Evolutionary conservation across 2,329 filamentous ascomycete genomes (phyloP).

Genomic region (Aspergillus quadricinctus): DNA sequence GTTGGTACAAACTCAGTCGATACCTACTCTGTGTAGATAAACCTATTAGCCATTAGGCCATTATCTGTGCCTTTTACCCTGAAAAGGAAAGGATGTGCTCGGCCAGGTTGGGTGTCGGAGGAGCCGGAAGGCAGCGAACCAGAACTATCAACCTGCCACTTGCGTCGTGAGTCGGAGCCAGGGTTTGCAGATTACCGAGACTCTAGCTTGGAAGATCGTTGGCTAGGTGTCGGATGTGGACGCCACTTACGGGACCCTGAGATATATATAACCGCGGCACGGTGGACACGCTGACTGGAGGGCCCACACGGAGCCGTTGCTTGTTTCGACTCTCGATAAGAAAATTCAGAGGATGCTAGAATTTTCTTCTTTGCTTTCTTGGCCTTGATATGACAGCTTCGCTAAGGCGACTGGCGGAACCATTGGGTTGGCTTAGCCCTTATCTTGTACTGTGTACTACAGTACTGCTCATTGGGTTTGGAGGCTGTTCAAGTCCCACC

Average conservation of each 20-base stretch:
- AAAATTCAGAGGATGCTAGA: not conserved
- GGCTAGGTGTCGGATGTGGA: not conserved
- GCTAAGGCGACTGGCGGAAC: not conserved
- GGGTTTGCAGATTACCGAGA: not conserved
- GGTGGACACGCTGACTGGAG: not conserved
- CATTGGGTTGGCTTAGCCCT: not conserved
- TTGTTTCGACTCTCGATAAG: not conserved
- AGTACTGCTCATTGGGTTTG: too few relatives aligned
- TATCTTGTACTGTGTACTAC: not conserved
- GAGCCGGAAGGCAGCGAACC: too few relatives aligned
- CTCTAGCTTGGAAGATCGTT: not conserved
- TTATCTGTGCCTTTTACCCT: too few relatives aligned
- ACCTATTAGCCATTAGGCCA: too few relatives aligned
- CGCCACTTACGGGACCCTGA: not conserved
- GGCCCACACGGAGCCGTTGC: not conserved
- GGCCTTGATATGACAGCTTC: not conserved
- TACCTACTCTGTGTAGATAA: too few relatives aligned
- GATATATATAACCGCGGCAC: not conserved
- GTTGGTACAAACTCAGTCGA: not conserved
- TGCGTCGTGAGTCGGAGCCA: not conserved
- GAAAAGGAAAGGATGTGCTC: too few relatives aligned
- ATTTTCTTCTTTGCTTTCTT: not conserved
- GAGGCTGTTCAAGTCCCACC: too few relatives aligned
- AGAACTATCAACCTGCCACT: not conserved
- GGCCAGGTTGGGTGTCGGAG: too few relatives aligned